Base-by-base conservation (phyloP, 1,284 basidiomycete genomes). In the Malassezia sympodialis region DNA sequence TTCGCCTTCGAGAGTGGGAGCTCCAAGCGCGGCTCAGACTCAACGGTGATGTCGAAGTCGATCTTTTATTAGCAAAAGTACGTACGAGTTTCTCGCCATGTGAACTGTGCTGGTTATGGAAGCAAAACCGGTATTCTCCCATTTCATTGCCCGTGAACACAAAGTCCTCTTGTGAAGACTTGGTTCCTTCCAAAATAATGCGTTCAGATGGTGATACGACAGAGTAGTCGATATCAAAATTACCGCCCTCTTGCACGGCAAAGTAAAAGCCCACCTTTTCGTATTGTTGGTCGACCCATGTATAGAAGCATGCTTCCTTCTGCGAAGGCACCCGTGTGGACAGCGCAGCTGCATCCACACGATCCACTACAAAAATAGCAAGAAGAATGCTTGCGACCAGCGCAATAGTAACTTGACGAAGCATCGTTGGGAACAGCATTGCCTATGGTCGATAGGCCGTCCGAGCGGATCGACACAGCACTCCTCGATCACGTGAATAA, bases 121-220 rank as follows among this genome's bases (percentile, higher is more conserved):
- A 96, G 79, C 94, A 99, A 79, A 99, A 98, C 2, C 89, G 79
- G 77, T 96, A 96, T 80, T 99, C 94, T 68, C 93, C 93, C 53
- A 86, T 81, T 32, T 82, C 82, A 77, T 96, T 91, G 12, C 88
- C 93, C 4, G 94, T 98, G 63, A 98, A 83, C 60, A 99, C 88
- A 72, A 86, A 96, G 81, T 99, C 94, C 39, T 93, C 90, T 71
- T 96, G 90, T 31, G 88, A 83, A 72, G 96, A 91, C 40, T 84
- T 83, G 63, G 81, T 76, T 51, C 90, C 94, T 51, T 90, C 85
- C 41, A 96, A 82, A 34, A 98, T 76, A 43, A 91, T 79, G 71
- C 84, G 87, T 73, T 88, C 86, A 55, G 83, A 83, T 11, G 94
- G 93, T 74, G 91, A 88, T 66, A 85, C 88, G 61, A 99, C 82